phyloP scores from a whole-genome alignment of 768 basidiomycete genomes.

The Pleurotus salmoneostramineus region DNA sequence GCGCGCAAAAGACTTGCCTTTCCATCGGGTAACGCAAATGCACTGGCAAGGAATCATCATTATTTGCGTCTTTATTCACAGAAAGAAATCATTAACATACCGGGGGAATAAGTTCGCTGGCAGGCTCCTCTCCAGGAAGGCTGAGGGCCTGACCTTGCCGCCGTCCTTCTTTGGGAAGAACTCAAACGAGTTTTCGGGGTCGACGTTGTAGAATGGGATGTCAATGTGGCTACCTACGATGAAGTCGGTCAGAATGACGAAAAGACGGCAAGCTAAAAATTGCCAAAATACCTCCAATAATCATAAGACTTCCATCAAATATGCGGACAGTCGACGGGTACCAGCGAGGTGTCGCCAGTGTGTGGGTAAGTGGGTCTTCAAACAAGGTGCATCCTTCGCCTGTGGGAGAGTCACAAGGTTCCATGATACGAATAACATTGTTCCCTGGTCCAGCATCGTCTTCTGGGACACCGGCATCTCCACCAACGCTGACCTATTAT shows the following conservation, averaged over 20 bases:
- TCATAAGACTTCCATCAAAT: conserved; percentile 33
- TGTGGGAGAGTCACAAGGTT: conserved; percentile 15
- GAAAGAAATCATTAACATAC: conserved; percentile 4
- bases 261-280: not conserved
- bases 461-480: conserved; percentile 38
- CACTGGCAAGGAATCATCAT: not conserved
- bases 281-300: conserved; percentile 21
- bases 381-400: conserved; percentile 22
- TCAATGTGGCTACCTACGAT: conserved; percentile 24
- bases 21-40: conserved; percentile 20
- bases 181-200: conserved; percentile 13
- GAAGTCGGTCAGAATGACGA: not conserved
- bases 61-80: not conserved
- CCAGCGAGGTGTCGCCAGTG: conserved; percentile 53
- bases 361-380: conserved; percentile 42
- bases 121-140: conserved; percentile 14
- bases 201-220: conserved; percentile 12
- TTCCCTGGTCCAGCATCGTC: conserved; percentile 28
- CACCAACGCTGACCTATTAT: conserved; percentile 36
- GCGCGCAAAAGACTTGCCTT: not conserved
- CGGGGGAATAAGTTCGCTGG: conserved; percentile 19
- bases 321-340: conserved; percentile 50
- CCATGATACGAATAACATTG: conserved; percentile 17
- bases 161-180: conserved; percentile 18
- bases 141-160: conserved; percentile 11